Base-by-base conservation (phyloP, 2,329 filamentous ascomycete species). In the Tolypocladium cylindrosporum region DNA sequence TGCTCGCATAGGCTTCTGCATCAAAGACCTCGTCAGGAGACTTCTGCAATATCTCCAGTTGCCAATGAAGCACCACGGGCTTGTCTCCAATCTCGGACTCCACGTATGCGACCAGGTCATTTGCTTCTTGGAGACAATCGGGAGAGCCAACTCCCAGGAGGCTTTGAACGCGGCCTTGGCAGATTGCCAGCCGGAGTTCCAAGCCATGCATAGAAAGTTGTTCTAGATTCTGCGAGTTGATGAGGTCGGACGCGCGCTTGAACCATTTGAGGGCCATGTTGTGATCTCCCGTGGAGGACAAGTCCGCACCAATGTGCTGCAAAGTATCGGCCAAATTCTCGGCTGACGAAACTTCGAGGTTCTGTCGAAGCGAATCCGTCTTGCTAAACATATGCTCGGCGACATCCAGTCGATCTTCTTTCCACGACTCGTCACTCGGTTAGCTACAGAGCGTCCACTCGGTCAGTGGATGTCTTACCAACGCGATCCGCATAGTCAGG, bases 311-410 rank as follows among this genome's bases (percentile, higher is more conserved):
- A 45, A 96, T 88, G 59, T 88, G 84, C 61, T 86, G 89, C 9
- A 91, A 76, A 2, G 87, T 74, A 63, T 91, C 86, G 4, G 85
- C 80, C 50, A 92, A 72, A 42, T 75, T 77, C 68, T 92, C 87
- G 2, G 79, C 76, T 1, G 78, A 78, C 2, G 71, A 61, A 0
- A 79, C 70, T 50, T 85, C 78, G 2, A 82, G 68, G 1, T 56
- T 65, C 27, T 65, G 66, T 42, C 64, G 69, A 11, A 72, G 69
- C n/a, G 60, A 73, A 64, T 74, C 72, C 1, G 83, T 72, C 64
- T 89, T 89, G 41, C 71, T 72, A 69, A 87, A 92, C 77, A 94
- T 84, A 69, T 90, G 84, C 57, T 96, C 90, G 36, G 90, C 89
- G 54, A 91, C 81, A 58, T 93, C 88, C 16, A 88, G 76, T 45